Conservation (phyloP, 1,284 basidiomycete species). For the Austroboletus niveus region DNA sequence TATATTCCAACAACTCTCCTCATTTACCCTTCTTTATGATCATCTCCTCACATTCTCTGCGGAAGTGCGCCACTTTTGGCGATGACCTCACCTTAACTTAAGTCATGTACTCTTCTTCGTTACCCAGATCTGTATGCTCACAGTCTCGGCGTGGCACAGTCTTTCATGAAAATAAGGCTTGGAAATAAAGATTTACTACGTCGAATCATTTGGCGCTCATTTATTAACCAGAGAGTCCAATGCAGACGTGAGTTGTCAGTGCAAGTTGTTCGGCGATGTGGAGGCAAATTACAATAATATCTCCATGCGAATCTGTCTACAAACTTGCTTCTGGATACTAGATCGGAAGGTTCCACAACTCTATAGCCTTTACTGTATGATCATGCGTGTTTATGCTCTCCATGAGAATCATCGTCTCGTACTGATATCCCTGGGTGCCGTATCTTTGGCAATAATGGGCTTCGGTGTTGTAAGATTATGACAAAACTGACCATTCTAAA, state of each 20-base stretch:
- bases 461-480: constrained; percentile 21
- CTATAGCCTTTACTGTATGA: constrained; percentile 23
- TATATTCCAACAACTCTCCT: not conserved
- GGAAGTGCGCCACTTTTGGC: constrained; percentile 41
- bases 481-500: not conserved
- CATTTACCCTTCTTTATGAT: constrained; percentile 42
- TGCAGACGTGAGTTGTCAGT: constrained; percentile 2
- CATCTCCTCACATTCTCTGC: constrained; percentile 36
- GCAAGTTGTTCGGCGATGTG: not conserved
- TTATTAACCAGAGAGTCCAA: not conserved
- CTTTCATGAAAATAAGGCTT: not conserved
- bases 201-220: not conserved
- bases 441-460: constrained; percentile 2
- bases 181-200: not conserved
- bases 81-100: constrained; percentile 24
- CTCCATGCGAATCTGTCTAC: not conserved
- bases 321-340: constrained; percentile 10
- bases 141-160: not conserved
- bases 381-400: constrained; percentile 33
- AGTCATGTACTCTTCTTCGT: constrained; percentile 37
- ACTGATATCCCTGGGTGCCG: constrained; percentile 7
- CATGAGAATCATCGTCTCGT: constrained; percentile 23
- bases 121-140: constrained; percentile 34
- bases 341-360: constrained; percentile 11
- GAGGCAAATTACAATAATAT: not conserved